Conservation (phyloP, 108 stramenopile genomes). For the Cyclotella choctawhatcheeana region DNA sequence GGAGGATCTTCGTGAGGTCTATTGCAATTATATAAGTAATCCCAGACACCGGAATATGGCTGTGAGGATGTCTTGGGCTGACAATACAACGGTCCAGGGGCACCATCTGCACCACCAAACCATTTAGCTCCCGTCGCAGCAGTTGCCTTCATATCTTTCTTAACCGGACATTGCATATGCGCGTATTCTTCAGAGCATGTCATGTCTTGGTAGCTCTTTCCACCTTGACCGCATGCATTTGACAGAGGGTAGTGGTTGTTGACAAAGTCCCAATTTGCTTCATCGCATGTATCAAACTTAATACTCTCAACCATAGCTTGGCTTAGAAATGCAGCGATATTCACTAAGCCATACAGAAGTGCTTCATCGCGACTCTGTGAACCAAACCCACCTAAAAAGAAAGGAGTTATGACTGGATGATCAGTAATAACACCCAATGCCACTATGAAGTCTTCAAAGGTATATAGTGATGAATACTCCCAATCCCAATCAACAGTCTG, state of each 20-base stretch:
- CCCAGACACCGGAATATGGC: constrained; percentile 6
- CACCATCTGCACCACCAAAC: constrained; percentile 12
- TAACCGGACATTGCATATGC: constrained; percentile 9
- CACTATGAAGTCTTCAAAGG: constrained; percentile 8
- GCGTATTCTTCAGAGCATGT: not conserved
- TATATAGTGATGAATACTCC: constrained; percentile 15
- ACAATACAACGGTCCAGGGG: constrained; percentile 5
- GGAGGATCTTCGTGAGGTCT: constrained; percentile 15
- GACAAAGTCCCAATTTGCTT: constrained; percentile 10
- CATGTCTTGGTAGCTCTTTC: constrained; percentile 7
- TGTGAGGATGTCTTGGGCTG: not conserved
- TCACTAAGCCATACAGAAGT: not conserved
- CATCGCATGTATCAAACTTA: constrained; percentile 11
- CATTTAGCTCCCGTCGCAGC: not conserved
- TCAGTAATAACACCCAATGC: constrained; percentile 12
- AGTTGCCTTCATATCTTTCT: constrained; percentile 4
- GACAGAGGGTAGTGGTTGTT: constrained; percentile 12
- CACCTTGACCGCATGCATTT: constrained; percentile 11
- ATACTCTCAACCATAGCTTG: constrained; percentile 12
- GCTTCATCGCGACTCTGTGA: constrained; percentile 7
- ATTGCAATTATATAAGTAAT: constrained; percentile 12
- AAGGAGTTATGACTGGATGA: not conserved
- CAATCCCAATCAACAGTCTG: constrained; percentile 4
- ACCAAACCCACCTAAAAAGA: constrained; percentile 10
- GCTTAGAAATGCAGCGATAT: not conserved